These are phyloP conservation scores for Cardamine occulta DNA, from an alignment of 345 rosid species.

Conservation along the genomic window DNA sequence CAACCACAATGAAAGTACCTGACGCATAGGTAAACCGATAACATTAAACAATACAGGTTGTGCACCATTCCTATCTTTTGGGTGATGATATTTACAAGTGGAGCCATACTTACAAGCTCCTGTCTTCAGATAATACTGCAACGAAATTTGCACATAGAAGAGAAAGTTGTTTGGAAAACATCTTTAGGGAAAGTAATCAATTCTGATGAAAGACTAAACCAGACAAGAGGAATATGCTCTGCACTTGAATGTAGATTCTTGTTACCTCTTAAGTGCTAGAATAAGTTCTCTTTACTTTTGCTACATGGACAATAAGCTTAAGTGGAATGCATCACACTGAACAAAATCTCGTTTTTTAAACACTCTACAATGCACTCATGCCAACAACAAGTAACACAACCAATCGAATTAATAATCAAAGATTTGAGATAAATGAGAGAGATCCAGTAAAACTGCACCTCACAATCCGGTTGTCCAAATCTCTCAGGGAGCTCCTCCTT, in stretches of 20 bases:
- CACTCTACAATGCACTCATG: constrained; percentile 4
- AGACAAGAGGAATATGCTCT: constrained; percentile 29
- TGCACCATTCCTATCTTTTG: constrained; percentile 85
- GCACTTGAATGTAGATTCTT: constrained; percentile 20
- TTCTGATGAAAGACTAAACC: constrained; percentile 14
- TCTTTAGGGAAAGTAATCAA: constrained; percentile 1
- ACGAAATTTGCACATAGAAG: neutral
- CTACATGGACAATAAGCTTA: constrained; percentile 1
- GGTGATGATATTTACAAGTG: constrained; percentile 87
- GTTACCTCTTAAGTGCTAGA: constrained; percentile 8
- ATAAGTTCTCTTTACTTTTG: neutral
- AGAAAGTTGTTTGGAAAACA: constrained; percentile 4
- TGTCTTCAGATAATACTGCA: constrained; percentile 81
- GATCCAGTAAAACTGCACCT: constrained; percentile 44
- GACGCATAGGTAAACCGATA: constrained; percentile 81
- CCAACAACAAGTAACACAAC: neutral
- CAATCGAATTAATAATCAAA: neutral
- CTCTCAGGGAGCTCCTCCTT: constrained; percentile 74
- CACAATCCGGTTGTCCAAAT: constrained; percentile 75
- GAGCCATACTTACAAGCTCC: constrained; percentile 86
- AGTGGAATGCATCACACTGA: neutral
- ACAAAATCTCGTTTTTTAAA: neutral
- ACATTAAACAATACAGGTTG: constrained; percentile 66
- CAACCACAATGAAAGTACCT: constrained; percentile 44
- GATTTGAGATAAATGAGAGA: constrained; percentile 11